Conservation (phyloP, 2,329 filamentous ascomycete genomes). For the Aureobasidium sp. region DNA sequence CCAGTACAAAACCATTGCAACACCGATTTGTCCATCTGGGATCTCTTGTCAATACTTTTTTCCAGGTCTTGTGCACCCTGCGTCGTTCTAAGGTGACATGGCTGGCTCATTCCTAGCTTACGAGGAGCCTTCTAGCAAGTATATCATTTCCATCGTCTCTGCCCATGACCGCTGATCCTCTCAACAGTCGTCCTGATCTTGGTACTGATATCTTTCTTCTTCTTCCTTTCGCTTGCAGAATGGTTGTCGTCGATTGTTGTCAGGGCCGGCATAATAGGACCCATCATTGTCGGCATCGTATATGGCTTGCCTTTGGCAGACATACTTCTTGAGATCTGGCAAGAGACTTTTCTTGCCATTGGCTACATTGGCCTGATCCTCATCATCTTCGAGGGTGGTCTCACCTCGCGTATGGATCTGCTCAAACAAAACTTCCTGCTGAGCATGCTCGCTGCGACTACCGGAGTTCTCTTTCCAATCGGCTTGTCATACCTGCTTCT, state of each 20-base stretch:
- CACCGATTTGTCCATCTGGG: too few species aligned
- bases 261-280: slow-evolving; percentile 41
- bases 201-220: slow-evolving; percentile 40
- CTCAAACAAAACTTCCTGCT: slow-evolving; percentile 40
- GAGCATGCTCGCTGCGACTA: slow-evolving; percentile 36
- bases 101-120: slow-evolving; percentile 8
- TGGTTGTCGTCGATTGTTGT: slow-evolving; percentile 37
- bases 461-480: slow-evolving; percentile 43
- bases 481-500: slow-evolving; percentile 39
- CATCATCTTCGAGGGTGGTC: slow-evolving; percentile 47
- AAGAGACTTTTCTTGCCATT: slow-evolving; percentile 40
- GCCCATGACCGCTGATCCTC: slow-evolving; percentile 21
- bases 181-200: slow-evolving; percentile 35
- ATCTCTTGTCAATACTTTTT: not conserved
- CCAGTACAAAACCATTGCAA: too few species aligned
- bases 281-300: slow-evolving; percentile 42
- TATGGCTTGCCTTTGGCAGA: slow-evolving; percentile 42
- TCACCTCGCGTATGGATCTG: slow-evolving; percentile 41
- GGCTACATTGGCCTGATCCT: slow-evolving; percentile 45
- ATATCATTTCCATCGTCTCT: not conserved
- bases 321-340: slow-evolving; percentile 38
- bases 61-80: not conserved
- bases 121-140: slow-evolving; percentile 13
- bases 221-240: slow-evolving; percentile 37
- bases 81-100: not conserved